Evolutionary conservation across 805 yeast genomes (phyloP).

Genomic region (Blastobotrys robertii): DNA sequence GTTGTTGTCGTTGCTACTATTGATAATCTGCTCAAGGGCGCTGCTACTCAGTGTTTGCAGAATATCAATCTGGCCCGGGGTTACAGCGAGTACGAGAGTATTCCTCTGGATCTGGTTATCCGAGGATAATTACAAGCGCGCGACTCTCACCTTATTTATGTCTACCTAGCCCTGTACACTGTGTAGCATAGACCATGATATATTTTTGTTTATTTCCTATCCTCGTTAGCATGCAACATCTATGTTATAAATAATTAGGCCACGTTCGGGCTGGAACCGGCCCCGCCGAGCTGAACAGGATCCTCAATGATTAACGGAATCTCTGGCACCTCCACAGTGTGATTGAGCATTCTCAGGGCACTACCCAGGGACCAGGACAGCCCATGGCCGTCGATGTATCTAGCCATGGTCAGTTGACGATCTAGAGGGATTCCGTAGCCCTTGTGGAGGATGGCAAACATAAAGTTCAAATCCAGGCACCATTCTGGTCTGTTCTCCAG

Average conservation of each 20-base stretch:
- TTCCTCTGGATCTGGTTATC: slow-evolving; percentile 42
- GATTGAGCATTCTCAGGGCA: slow-evolving; percentile 30
- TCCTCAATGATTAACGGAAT: no score
- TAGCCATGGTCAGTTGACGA: slow-evolving; percentile 84
- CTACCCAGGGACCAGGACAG: slow-evolving; percentile 99
- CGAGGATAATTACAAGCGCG: slow-evolving; percentile 12
- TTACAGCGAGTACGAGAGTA: slow-evolving; percentile 91
- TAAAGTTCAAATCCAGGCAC: slow-evolving; percentile 87
- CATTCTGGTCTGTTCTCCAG: slow-evolving; percentile 76
- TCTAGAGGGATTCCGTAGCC: slow-evolving; percentile 89
- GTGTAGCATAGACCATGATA: no score
- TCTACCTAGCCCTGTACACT: no score
- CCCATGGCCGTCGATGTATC: slow-evolving; percentile 77
- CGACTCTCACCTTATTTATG: no score
- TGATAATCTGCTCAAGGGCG: slow-evolving; percentile 94
- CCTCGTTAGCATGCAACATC: no score
- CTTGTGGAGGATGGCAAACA: slow-evolving; percentile 77
- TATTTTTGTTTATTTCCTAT: no score
- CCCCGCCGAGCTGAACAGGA: no score
- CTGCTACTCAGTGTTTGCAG: slow-evolving; percentile 96
- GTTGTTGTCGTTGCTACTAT: slow-evolving; percentile 92
- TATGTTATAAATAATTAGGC: no score
- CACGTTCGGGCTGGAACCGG: no score
- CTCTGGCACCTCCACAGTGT: not conserved
- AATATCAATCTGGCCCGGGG: slow-evolving; percentile 86